phyloP scores from a whole-genome alignment of 2,329 filamentous ascomycete species.

The Botrytis medusae region DNA sequence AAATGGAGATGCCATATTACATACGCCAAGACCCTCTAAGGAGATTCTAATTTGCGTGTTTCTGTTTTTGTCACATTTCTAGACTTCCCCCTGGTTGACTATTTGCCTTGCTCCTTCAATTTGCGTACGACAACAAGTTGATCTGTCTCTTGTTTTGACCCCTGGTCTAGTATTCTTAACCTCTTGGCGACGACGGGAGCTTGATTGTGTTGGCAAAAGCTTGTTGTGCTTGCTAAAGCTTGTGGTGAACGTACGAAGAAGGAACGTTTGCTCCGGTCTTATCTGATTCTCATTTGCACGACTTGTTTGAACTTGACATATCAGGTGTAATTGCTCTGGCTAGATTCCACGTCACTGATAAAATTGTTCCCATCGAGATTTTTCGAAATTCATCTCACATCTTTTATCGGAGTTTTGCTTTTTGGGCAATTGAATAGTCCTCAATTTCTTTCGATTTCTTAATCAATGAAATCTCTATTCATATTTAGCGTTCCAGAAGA shows the following conservation, averaged over 20 bases:
- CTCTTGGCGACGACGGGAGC: conserved; percentile 3
- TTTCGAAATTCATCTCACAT: background rate
- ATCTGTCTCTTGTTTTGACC: background rate
- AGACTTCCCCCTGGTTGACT: background rate
- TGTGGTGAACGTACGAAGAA: background rate
- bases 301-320: background rate
- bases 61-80: background rate
- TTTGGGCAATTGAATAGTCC: background rate
- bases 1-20: background rate
- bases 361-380: background rate
- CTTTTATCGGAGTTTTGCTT: background rate
- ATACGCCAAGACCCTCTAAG: conserved; percentile 2
- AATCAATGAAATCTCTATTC: background rate
- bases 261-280: background rate
- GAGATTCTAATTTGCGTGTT: background rate
- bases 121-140: background rate
- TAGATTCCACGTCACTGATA: conserved; percentile 11
- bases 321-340: background rate
- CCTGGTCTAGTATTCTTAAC: background rate
- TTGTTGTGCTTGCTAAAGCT: conserved; percentile 3
- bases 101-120: background rate
- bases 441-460: background rate
- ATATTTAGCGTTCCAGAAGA: background rate
- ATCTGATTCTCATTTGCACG: background rate
- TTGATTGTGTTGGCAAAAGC: conserved; percentile 11